Percentiles rank a stretch among this genome's conserved stretches.
These are phyloP conservation scores for Diospyros lotus DNA, from an alignment of 148 eudicot species.

Conservation along the genomic window DNA sequence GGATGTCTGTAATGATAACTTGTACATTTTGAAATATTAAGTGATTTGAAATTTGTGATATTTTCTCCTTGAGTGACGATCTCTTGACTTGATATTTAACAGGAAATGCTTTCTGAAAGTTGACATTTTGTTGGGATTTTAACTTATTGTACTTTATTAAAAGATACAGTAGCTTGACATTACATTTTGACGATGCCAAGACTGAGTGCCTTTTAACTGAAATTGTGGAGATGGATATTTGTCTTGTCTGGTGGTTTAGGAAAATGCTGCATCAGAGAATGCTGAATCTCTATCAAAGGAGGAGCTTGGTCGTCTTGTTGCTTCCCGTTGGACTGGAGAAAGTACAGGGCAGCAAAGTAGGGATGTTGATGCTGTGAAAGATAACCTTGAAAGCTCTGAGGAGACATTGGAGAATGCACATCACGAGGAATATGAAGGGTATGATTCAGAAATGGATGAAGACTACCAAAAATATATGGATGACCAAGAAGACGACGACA, in stretches of 20 bases:
- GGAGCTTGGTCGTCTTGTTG: constrained; percentile 88
- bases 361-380: constrained; percentile 34
- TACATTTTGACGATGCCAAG: background rate
- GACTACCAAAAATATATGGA: constrained; percentile 57
- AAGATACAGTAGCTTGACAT: background rate
- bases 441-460: constrained; percentile 67
- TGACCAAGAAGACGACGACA: constrained; percentile 48
- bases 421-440: constrained; percentile 66
- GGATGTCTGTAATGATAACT: background rate
- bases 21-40: background rate
- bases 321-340: constrained; percentile 95
- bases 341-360: constrained; percentile 43
- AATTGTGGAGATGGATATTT: constrained; percentile 3
- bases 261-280: constrained; percentile 46
- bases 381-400: constrained; percentile 32
- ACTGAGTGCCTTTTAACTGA: background rate
- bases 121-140: background rate
- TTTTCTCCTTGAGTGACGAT: background rate
- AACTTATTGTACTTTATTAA: background rate
- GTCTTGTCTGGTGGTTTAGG: constrained; percentile 21
- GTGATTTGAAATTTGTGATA: background rate
- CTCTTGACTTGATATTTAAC: background rate
- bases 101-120: background rate
- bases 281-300: constrained; percentile 73
- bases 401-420: constrained; percentile 42